Conservation (phyloP, 495 filamentous ascomycete genomes). For the Hypoxylon intermedium region DNA sequence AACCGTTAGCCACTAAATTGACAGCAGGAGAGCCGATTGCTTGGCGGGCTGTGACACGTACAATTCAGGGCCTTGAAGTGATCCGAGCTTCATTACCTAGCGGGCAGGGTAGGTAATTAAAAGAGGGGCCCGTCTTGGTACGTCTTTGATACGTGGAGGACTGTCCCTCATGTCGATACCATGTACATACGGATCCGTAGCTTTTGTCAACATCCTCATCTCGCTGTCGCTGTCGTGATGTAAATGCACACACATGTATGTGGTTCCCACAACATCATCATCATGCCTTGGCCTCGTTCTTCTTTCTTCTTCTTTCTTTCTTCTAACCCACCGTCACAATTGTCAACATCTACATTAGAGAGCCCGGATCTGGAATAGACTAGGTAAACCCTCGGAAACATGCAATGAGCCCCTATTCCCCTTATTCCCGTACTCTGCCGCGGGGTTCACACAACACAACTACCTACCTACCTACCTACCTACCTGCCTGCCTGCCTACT, state of each 20-base stretch:
- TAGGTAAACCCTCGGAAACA: background rate
- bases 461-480: no score
- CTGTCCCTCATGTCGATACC: background rate
- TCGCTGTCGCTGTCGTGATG: no score
- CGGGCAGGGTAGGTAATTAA: no score
- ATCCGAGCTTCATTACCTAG: background rate
- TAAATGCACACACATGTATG: no score
- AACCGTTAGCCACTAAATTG: background rate
- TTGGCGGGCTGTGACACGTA: background rate
- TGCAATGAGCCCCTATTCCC: slow-evolving; percentile 3
- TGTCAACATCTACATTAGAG: background rate
- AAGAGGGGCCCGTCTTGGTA: background rate
- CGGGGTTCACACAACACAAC: background rate
- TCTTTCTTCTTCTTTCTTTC: background rate
- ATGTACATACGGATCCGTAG: no score
- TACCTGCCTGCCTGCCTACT: no score
- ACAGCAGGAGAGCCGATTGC: background rate
- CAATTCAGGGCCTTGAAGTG: background rate
- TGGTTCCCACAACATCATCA: no score
- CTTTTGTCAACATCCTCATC: no score
- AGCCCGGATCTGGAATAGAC: slow-evolving; percentile 19
- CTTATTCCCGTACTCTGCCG: slow-evolving; percentile 9
- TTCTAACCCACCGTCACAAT: background rate
- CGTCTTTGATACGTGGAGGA: background rate
- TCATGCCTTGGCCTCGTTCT: background rate